Evolutionary conservation across 352 stramenopile species (phyloP).

Genomic region (Phytophthora pinifolia): DNA sequence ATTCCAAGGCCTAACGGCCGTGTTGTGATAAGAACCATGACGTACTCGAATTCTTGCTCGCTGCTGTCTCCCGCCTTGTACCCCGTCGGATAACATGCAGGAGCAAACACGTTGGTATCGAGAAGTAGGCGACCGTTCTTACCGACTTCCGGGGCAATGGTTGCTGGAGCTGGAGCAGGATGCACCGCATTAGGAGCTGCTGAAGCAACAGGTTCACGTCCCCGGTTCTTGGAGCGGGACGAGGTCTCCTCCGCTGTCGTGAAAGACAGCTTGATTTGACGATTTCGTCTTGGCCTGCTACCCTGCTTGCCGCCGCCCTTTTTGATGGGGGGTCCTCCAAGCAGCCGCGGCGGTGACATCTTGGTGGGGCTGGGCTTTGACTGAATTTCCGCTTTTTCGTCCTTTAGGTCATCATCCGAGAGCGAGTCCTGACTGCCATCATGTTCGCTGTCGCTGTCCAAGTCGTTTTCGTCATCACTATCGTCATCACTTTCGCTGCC

Average conservation of each 20-base stretch:
- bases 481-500: constrained; percentile 26
- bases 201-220: background rate
- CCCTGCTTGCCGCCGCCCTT: constrained; percentile 8
- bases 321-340: constrained; percentile 11
- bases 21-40: constrained; percentile 59
- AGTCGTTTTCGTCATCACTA: constrained; percentile 33
- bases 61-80: constrained; percentile 18
- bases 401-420: constrained; percentile 16
- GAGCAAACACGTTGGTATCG: constrained; percentile 38
- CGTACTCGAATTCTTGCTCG: constrained; percentile 49
- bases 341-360: constrained; percentile 20
- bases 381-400: constrained; percentile 7
- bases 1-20: constrained; percentile 64
- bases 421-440: constrained; percentile 32
- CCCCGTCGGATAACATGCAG: constrained; percentile 26
- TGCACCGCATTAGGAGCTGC: background rate
- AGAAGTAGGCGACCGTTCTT: constrained; percentile 18
- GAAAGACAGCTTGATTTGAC: constrained; percentile 43
- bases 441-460: constrained; percentile 43
- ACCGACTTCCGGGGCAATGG: background rate
- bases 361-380: constrained; percentile 20
- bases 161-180: constrained; percentile 1
- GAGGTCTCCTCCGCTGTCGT: constrained; percentile 11
- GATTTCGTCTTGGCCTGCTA: constrained; percentile 30
- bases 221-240: background rate